Base-by-base conservation (phyloP, 371 early-diverging fungal species). In the Rhizomucor miehei region DNA sequence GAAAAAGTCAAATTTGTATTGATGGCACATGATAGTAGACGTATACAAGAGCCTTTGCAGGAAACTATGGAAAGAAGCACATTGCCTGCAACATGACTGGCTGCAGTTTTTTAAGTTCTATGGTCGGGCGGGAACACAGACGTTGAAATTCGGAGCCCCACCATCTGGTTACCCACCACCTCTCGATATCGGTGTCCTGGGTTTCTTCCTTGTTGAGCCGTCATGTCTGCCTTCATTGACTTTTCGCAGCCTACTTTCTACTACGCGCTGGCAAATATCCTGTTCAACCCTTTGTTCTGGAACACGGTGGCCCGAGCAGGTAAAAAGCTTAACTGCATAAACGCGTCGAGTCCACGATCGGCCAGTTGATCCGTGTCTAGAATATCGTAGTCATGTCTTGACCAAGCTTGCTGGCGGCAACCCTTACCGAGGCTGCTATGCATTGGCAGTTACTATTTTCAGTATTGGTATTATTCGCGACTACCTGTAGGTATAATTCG, bases 231-330 rank as follows among this genome's bases (percentile, higher is more conserved):
- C 12, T 56, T 57, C 50, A 65, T 90, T 50, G 83, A 90, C 71
- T 79, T 85, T 56, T 60, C 69, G 34, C 75, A 89, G 61, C 71
- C 84, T 25, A 73, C 85, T n/a, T 70, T 94, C 34, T 88, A 85
- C 73, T 55, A 82, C 51, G 65, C 89, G 17, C 62, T 86, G 20
- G 88, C 76, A 14, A 80, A 84, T 54, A 89, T 94, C 37, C 55
- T 88, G 20, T 94, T 95, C 75, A 94, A 93, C 61, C 95, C 95
- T 24, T 61, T 87, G 37, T 90, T 87, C 62, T 95, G 95, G 95
- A 95, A 94, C 67, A 84, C 88, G 19, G 92, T 84, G 21, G 95
- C 95, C 6, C 82, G 90, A 39, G 75, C 70, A 65, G 89, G 89
- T 88, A 72, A 60, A 54, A 12, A 25, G 24, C 4, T 45, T 35